Conservation (phyloP, 75 land plant genomes). For the Cryptomeria japonica region DNA sequence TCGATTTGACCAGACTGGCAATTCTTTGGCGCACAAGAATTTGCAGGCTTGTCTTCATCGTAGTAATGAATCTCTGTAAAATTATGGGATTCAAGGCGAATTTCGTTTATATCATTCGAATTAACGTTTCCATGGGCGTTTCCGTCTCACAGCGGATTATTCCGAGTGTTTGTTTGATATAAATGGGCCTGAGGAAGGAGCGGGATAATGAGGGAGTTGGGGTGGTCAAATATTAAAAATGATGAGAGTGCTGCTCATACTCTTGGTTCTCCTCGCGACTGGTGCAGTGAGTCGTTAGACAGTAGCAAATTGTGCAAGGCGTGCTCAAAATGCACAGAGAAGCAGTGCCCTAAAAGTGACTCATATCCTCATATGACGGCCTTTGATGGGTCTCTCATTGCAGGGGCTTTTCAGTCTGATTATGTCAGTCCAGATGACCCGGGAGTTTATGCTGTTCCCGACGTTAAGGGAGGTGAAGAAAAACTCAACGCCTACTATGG, state of each 20-base stretch:
- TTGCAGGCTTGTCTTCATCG: too few relatives aligned
- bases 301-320: slow-evolving; percentile 25
- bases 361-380: slow-evolving; percentile 44
- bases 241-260: not conserved
- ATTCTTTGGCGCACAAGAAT: too few relatives aligned
- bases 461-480: slow-evolving; percentile 21
- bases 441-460: slow-evolving; percentile 36
- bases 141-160: too few relatives aligned
- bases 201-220: too few relatives aligned
- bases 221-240: not conserved
- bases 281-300: not conserved
- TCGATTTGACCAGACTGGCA: too few relatives aligned
- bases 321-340: slow-evolving; percentile 26
- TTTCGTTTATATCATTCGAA: too few relatives aligned
- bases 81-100: too few relatives aligned
- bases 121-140: too few relatives aligned
- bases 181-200: too few relatives aligned
- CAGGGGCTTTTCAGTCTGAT: slow-evolving; percentile 38
- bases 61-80: too few relatives aligned
- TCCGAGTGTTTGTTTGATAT: too few relatives aligned
- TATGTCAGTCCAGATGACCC: slow-evolving; percentile 21
- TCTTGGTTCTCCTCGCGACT: not conserved
- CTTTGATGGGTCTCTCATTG: slow-evolving; percentile 26
- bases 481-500: slow-evolving; percentile 32
- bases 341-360: slow-evolving; percentile 28